Evolutionary conservation across 371 early-diverging fungal genomes (phyloP).

Genomic region (Mucor indicus): DNA sequence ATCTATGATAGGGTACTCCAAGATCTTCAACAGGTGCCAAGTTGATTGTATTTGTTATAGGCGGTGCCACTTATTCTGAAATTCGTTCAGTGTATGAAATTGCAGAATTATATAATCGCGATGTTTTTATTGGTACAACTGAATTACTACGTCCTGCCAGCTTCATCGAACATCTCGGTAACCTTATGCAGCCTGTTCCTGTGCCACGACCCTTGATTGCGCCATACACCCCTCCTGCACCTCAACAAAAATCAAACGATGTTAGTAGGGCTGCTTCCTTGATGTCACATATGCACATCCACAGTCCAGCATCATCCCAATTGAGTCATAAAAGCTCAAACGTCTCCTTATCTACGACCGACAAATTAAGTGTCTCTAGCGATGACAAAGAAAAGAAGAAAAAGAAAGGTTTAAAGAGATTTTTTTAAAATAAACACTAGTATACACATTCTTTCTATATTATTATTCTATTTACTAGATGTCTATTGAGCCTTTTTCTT

Average conservation of each 20-base stretch:
- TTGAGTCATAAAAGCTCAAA: conserved; percentile 13
- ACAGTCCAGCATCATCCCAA: conserved; percentile 1
- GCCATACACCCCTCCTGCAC: conserved; percentile 40
- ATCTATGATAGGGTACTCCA: conserved; percentile 11
- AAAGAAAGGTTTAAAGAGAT: conserved; percentile 39
- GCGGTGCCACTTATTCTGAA: conserved; percentile 92
- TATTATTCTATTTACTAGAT: neutral
- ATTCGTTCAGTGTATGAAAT: conserved; percentile 86
- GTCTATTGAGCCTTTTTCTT: conserved; percentile 4
- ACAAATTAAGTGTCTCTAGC: neutral
- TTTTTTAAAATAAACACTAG: conserved; percentile 24
- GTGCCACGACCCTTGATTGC: conserved; percentile 23
- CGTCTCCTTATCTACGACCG: conserved; percentile 5
- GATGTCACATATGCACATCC: conserved; percentile 21
- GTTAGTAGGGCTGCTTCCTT: conserved; percentile 16
- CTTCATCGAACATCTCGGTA: conserved; percentile 65
- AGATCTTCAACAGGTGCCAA: conserved; percentile 31
- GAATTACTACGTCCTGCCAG: conserved; percentile 72
- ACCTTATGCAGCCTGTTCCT: conserved; percentile 37
- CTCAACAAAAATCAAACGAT: conserved; percentile 14
- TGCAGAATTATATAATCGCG: conserved; percentile 62
- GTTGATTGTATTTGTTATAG: conserved; percentile 79
- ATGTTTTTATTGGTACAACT: conserved; percentile 83
- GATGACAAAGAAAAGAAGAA: conserved; percentile 43
- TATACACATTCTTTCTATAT: neutral